phyloP scores from a whole-genome alignment of 768 basidiomycete genomes.

The Pulveroboletus sp. region DNA sequence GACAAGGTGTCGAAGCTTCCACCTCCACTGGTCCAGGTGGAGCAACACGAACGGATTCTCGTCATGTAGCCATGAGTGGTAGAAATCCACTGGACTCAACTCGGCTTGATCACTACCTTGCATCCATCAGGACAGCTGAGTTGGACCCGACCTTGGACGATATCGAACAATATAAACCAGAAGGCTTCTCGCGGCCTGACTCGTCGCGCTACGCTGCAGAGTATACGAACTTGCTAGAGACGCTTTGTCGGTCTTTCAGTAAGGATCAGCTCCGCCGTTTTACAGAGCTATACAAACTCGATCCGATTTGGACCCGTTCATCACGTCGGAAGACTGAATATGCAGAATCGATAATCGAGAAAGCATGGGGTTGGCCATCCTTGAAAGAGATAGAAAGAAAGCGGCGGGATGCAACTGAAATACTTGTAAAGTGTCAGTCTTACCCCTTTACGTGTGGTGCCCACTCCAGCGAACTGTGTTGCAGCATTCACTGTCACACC shows the following conservation, averaged over 20 bases:
- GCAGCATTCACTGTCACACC: slow-evolving; percentile 55
- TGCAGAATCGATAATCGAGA: slow-evolving; percentile 54
- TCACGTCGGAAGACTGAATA: slow-evolving; percentile 37
- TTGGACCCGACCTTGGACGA: slow-evolving; percentile 53
- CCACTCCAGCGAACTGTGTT: slow-evolving; percentile 1
- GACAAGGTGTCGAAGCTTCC: slow-evolving; percentile 5
- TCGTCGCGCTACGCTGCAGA: slow-evolving; percentile 45
- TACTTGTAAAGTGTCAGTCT: slow-evolving; percentile 42
- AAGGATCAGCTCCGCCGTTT: slow-evolving; percentile 56
- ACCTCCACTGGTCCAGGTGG: background rate
- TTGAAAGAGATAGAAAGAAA: slow-evolving; percentile 47
- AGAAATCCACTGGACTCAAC: slow-evolving; percentile 37
- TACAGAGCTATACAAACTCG: slow-evolving; percentile 43
- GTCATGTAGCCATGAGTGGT: background rate
- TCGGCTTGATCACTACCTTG: slow-evolving; percentile 52
- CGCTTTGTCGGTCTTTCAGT: slow-evolving; percentile 59
- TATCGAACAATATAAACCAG: slow-evolving; percentile 53
- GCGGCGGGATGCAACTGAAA: slow-evolving; percentile 46
- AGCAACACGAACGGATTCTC: slow-evolving; percentile 3
- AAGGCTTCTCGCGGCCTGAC: slow-evolving; percentile 34
- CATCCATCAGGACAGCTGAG: slow-evolving; percentile 44
- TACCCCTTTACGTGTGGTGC: background rate
- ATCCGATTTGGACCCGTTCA: slow-evolving; percentile 29
- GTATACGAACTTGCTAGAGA: slow-evolving; percentile 50
- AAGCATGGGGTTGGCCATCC: slow-evolving; percentile 67